These are phyloP conservation scores for Ambrosiella beaveri DNA, from an alignment of 2,329 filamentous ascomycete genomes.

Conservation along the genomic window DNA sequence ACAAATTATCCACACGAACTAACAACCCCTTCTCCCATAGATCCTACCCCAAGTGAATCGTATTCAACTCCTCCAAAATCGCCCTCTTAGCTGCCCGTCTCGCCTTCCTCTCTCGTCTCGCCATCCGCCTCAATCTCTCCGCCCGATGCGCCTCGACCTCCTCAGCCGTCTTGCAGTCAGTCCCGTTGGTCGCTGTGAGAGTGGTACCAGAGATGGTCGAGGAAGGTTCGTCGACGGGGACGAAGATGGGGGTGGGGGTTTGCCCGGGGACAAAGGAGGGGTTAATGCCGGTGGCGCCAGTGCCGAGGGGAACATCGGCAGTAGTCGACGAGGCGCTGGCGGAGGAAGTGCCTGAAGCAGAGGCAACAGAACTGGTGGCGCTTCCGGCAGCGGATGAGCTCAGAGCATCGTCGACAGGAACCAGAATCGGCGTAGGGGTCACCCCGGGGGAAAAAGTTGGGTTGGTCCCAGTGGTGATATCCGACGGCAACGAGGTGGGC, in stretches of 20 bases:
- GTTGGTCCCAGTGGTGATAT: neutral
- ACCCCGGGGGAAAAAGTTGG: conserved; percentile 1
- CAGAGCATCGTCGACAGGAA: neutral
- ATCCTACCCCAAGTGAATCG: neutral
- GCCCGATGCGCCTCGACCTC: neutral
- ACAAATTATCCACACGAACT: neutral
- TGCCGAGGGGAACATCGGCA: neutral
- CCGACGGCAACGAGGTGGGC: neutral
- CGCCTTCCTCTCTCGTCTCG: conserved; percentile 2
- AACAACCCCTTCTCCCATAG: neutral
- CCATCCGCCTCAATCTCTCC: neutral
- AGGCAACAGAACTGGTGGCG: neutral
- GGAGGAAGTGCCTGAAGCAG: neutral
- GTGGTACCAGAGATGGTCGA: neutral
- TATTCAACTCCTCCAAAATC: neutral
- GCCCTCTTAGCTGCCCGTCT: conserved; percentile 5
- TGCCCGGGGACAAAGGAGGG: conserved; percentile 4
- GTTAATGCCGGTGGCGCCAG: conserved; percentile 3
- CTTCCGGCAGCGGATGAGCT: neutral
- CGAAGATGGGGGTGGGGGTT: conserved; percentile 4
- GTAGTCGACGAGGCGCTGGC: neutral
- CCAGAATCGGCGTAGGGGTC: conserved; percentile 3
- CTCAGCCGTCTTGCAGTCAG: neutral
- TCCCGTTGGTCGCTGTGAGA: neutral
- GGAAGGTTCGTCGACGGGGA: neutral